These are phyloP conservation scores for Neoboletus subvelutipes DNA, from an alignment of 768 basidiomycete species.

Conservation along the genomic window DNA sequence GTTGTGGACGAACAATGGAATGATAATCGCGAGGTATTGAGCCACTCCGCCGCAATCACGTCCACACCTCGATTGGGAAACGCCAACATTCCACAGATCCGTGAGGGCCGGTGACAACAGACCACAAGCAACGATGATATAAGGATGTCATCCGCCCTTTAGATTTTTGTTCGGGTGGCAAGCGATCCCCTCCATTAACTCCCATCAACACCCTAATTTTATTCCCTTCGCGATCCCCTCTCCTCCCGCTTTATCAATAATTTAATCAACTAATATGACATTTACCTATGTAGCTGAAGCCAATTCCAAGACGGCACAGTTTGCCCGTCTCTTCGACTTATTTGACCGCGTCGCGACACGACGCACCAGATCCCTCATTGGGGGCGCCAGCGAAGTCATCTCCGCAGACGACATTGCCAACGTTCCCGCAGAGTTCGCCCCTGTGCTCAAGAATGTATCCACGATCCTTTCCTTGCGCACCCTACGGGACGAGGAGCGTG, in stretches of 20 bases:
- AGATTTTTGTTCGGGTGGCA: neutral
- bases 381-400: constrained; percentile 18
- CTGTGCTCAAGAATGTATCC: constrained; percentile 40
- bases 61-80: constrained; percentile 10
- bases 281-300: constrained; percentile 20
- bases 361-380: constrained; percentile 32
- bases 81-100: constrained; percentile 1
- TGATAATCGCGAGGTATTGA: constrained; percentile 2
- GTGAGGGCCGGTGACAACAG: neutral
- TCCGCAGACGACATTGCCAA: constrained; percentile 32
- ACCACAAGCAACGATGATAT: constrained; percentile 21
- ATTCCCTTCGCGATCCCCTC: neutral
- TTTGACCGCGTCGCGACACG: constrained; percentile 54
- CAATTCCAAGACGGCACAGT: constrained; percentile 47
- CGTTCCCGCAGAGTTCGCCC: constrained; percentile 29
- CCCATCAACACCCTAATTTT: neutral
- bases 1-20: constrained; percentile 16
- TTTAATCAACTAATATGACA: constrained; percentile 19
- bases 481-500: constrained; percentile 25
- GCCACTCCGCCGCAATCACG: constrained; percentile 23
- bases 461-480: constrained; percentile 34
- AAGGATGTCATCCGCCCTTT: constrained; percentile 7
- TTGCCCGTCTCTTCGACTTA: constrained; percentile 51
- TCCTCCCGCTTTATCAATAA: neutral
- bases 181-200: constrained; percentile 1